Evolutionary conservation across 1,284 basidiomycete species (phyloP).

Genomic region (Trichosporon sp.): DNA sequence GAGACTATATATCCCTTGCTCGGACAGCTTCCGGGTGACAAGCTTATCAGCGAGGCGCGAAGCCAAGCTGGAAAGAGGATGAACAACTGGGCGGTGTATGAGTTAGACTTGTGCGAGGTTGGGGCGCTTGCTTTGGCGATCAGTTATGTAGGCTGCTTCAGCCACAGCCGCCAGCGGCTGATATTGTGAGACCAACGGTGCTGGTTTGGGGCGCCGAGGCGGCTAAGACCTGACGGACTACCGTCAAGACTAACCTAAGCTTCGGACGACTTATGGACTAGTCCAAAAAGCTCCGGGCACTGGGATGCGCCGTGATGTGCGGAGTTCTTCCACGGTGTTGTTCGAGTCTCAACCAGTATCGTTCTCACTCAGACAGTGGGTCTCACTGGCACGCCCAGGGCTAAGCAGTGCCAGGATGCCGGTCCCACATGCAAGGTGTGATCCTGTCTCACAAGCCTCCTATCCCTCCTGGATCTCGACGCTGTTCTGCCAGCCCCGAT

Average conservation of each 20-base stretch:
- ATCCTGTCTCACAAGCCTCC: neutral
- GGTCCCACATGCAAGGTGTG: neutral
- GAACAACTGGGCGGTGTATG: neutral
- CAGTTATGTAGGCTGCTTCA: neutral
- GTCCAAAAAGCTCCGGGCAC: too few species aligned
- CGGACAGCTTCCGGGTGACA: neutral
- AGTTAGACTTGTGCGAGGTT: neutral
- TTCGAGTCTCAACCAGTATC: too few species aligned
- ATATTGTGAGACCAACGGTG: neutral
- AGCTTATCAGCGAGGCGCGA: neutral
- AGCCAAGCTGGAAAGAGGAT: neutral
- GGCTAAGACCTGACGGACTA: neutral
- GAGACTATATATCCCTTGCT: neutral
- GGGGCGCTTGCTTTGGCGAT: neutral
- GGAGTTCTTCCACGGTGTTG: too few species aligned
- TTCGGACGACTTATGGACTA: too few species aligned
- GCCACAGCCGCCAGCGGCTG: neutral
- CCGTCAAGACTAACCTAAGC: neutral
- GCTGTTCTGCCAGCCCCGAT: neutral
- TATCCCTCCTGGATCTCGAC: neutral
- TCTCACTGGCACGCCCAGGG: too few species aligned
- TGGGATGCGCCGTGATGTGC: neutral
- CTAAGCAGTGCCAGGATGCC: too few species aligned
- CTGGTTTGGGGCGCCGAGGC: neutral
- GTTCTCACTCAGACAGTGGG: too few species aligned